Conservation (phyloP, 164 flowering plant species). For the Berberis vulgaris region DNA sequence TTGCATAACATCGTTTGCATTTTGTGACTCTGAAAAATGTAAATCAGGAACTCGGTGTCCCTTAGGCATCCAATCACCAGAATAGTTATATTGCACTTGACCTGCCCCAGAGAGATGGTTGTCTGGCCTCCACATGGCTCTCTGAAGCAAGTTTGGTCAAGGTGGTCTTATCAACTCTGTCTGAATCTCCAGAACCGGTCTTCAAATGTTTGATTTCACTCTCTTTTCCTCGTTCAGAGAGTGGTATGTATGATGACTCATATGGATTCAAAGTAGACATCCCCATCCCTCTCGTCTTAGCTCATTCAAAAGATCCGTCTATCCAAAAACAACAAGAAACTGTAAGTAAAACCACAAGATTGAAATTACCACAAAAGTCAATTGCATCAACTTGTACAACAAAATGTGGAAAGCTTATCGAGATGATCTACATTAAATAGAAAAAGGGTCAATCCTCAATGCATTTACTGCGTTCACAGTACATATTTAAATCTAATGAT, state of each 20-base stretch:
- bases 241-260: conserved; percentile 22
- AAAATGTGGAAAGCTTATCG: too few species aligned
- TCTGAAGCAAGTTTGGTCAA: conserved; percentile 4
- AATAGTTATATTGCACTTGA: too few species aligned
- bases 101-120: too few species aligned
- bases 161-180: conserved; percentile 3
- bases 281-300: conserved; percentile 28
- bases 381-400: neutral
- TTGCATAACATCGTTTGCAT: conserved; percentile 14
- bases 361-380: neutral
- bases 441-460: too few species aligned
- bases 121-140: neutral
- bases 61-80: too few species aligned
- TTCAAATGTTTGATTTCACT: conserved; percentile 4
- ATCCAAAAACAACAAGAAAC: conserved; percentile 1
- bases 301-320: conserved; percentile 6
- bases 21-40: conserved; percentile 20
- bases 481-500: too few species aligned
- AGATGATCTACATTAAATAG: too few species aligned
- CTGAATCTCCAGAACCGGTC: conserved; percentile 3
- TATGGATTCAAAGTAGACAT: conserved; percentile 19
- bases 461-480: too few species aligned
- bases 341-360: neutral
- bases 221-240: conserved; percentile 17
- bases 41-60: neutral